Base-by-base conservation (phyloP, 805 yeast genomes). In the Lipomyces spencermartinsiae region DNA sequence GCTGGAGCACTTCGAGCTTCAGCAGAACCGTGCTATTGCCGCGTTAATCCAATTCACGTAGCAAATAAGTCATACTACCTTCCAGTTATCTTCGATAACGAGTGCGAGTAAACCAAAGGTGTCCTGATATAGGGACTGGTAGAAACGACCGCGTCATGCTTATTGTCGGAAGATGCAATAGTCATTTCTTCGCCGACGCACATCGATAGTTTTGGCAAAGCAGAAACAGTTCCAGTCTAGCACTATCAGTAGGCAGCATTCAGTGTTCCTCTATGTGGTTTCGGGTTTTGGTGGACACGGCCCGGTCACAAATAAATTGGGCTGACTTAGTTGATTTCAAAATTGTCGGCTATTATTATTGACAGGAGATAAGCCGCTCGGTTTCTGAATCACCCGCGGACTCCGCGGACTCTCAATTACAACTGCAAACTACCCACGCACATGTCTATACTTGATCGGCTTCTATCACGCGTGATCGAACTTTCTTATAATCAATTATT, bases 1-100 rank as follows among this genome's bases (percentile, higher is more conserved):
- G 97, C 61, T 92, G 83, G 35, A 91, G 82, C 73, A 91, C 96
- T 75, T 93, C 98, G 74, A 97, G 84, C 76, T 93, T 93, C 74
- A 93, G 80, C 67, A 84, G 82, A 8, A 93, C 90, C 62, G 88
- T 89, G 62, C 71, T 68, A 6, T 16, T n/a, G 53, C 12, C 25
- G 8, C n/a, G 25, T 25, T 39, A 29, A 35, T 19, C 14, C 39
- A 16, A 14, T 56, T n/a, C n/a, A 14, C 3, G 2, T 37, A 35
- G 6, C 14, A 14, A 43, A 8, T 1, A 9, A 34, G 14, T 22
- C 55, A 7, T 57, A 34, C 16, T 34, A 67, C 70, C 96, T 84
- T 54, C 88, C 89, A 33, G 87, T 83, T 72, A 85, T 87, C 66
- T 88, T 89, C 0, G 97, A 90, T 56, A 93, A 80, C 35, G 91